phyloP scores from a whole-genome alignment of 345 rosid genomes.

The Laguncularia racemosa region DNA sequence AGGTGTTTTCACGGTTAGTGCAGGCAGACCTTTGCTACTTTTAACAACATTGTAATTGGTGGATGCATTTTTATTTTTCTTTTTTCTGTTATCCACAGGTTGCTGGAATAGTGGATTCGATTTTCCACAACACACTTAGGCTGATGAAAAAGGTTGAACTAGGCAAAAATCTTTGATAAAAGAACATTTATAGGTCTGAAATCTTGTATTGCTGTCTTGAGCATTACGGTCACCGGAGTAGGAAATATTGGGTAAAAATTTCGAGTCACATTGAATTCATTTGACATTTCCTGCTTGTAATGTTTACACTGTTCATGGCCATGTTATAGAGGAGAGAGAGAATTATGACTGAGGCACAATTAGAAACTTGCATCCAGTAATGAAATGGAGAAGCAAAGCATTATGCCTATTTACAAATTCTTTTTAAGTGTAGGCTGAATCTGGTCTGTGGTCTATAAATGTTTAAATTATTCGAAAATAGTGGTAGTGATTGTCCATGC shows the following conservation, averaged over 20 bases:
- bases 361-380: too few species aligned
- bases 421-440: too few species aligned
- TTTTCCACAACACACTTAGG: conserved; percentile 73
- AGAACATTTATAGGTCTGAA: conserved; percentile 12
- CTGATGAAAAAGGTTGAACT: conserved; percentile 84
- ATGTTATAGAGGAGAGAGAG: too few species aligned
- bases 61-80: not conserved
- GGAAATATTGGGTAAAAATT: not conserved
- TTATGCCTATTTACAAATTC: too few species aligned
- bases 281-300: too few species aligned
- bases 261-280: too few species aligned
- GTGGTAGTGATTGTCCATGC: not conserved
- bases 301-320: too few species aligned
- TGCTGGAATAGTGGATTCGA: conserved; percentile 89
- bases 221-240: not conserved
- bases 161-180: conserved; percentile 81
- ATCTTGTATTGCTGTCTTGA: not conserved
- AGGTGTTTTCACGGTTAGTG: conserved; percentile 93
- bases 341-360: too few species aligned
- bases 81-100: conserved; percentile 45
- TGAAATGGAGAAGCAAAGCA: too few species aligned
- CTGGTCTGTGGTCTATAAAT: too few species aligned
- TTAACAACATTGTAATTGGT: not conserved
- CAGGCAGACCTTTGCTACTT: not conserved
- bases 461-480: not conserved